Percentiles rank a stretch among this genome's conserved stretches.
Evolutionary conservation across 495 filamentous ascomycete species (phyloP).

Genomic region (Lasiosphaeria hispida): DNA sequence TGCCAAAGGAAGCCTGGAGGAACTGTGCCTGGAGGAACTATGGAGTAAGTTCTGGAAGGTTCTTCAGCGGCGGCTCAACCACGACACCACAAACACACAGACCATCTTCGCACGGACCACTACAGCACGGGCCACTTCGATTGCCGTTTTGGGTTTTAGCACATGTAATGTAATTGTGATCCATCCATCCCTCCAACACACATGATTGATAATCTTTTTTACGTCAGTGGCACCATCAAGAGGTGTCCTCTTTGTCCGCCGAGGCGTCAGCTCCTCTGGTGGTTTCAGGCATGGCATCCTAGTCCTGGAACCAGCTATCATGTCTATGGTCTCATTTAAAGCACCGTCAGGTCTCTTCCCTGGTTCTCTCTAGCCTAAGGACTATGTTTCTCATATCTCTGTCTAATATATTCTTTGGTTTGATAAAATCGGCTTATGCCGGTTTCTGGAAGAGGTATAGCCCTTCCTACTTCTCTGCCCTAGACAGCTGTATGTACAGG

Average conservation of each 20-base stretch:
- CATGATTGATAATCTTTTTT: too few species aligned
- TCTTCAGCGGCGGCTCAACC: too few species aligned
- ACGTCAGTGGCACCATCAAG: neutral
- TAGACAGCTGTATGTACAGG: conserved; percentile 10
- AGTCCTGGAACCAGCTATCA: neutral
- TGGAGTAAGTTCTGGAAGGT: too few species aligned
- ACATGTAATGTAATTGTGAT: too few species aligned
- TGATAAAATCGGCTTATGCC: conserved; percentile 9
- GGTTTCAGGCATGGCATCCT: neutral
- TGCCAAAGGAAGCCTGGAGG: too few species aligned
- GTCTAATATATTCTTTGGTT: conserved; percentile 12
- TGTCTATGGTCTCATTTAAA: neutral
- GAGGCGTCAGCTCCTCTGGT: neutral
- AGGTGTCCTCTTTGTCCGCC: conserved; percentile 1
- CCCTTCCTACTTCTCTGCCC: conserved; percentile 3
- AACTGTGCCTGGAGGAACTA: too few species aligned
- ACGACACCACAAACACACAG: too few species aligned
- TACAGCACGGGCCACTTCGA: too few species aligned
- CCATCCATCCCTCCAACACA: too few species aligned
- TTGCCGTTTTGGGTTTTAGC: too few species aligned
- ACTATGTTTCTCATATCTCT: conserved; percentile 12
- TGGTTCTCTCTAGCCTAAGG: conserved; percentile 10
- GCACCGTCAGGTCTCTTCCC: conserved; percentile 8
- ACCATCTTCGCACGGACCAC: too few species aligned
- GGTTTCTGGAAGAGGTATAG: conserved; percentile 10